Evolutionary conservation across 495 filamentous ascomycete species (phyloP), one percentile per base, ranked within the genome.

Genomic region (Hypoxylon subgilvum): DNA sequence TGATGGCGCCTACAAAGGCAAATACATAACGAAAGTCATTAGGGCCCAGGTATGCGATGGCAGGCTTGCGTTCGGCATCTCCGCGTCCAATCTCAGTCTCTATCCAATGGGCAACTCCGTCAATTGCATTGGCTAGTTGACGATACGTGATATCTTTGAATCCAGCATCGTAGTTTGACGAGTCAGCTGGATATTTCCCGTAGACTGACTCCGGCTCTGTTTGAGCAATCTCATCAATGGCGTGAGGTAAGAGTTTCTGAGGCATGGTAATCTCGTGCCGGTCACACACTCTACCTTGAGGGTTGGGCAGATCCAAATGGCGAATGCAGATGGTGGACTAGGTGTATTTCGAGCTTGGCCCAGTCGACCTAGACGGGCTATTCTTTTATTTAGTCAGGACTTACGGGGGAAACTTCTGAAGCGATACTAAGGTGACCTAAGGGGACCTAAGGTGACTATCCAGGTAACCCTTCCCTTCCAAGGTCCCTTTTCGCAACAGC

Each of bases 1-100:
- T 56, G 19, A 56, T 48, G 12, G 43, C 52, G 12, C 17, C 52
- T 6, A 35, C 31, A 13, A 35, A 35, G 12, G 31, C 12, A 35
- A 35, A 35, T 6, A 35, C 31, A 13, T 35, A 35, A 13, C 28
- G 36, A 10, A 31, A 16, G 30, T 46, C 42, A 46, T 31, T 31
- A 10, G 27, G 36, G 3, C 42, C 28, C 2, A 43, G 9, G 32
- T 40, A 40, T 16, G 41, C 25, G n/a, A 46, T 14, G 13, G 23
- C 19, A 35, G 31, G 12, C 6, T 3, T 35, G 13, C 31, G 12
- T 2, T 28, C 23, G 7, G 10, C 14, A 6, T 32, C 4, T 10
- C 42, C 23, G 1, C 2, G 21, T 2, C 42, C 42, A 14, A 46
- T 17, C 16, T 46, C 22, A 12, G 4, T 12, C 21, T 16, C 23